Conservation (phyloP, 2,329 filamentous ascomycete genomes). For the Ceratocystis cacaofunesta region DNA sequence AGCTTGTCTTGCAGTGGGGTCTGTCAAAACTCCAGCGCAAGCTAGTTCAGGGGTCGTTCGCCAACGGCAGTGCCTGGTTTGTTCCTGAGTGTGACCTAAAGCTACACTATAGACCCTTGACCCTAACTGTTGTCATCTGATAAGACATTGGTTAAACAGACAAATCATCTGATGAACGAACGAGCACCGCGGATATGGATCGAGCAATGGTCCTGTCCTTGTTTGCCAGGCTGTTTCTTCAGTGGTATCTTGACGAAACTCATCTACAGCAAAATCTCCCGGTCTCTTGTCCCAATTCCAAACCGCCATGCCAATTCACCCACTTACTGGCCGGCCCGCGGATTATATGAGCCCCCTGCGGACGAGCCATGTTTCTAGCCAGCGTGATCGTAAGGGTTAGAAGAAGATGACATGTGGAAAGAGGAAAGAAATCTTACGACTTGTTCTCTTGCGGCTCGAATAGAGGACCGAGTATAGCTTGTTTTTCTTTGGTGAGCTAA, state of each 20-base stretch:
- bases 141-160: neutral
- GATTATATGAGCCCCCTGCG: slow-evolving; percentile 6
- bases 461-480: slow-evolving; percentile 31
- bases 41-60: slow-evolving; percentile 10
- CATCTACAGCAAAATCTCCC: too few relatives aligned
- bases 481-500: neutral
- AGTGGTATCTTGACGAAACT: too few relatives aligned
- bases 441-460: slow-evolving; percentile 27
- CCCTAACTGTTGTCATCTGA: neutral
- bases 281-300: too few relatives aligned
- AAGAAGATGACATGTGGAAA: neutral
- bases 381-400: slow-evolving; percentile 3
- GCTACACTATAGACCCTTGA: neutral
- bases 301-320: neutral
- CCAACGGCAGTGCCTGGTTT: neutral
- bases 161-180: slow-evolving; percentile 1
- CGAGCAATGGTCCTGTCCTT: too few relatives aligned
- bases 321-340: slow-evolving; percentile 6
- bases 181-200: neutral
- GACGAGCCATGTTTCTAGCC: slow-evolving; percentile 3
- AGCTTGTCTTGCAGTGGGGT: slow-evolving; percentile 1
- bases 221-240: too few relatives aligned
- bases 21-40: neutral
- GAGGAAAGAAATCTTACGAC: slow-evolving; percentile 20
- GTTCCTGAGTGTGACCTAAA: neutral